Evolutionary conservation across 768 basidiomycete genomes (phyloP), one percentile per base, ranked within the genome.

Genomic region (Trametes maxima): DNA sequence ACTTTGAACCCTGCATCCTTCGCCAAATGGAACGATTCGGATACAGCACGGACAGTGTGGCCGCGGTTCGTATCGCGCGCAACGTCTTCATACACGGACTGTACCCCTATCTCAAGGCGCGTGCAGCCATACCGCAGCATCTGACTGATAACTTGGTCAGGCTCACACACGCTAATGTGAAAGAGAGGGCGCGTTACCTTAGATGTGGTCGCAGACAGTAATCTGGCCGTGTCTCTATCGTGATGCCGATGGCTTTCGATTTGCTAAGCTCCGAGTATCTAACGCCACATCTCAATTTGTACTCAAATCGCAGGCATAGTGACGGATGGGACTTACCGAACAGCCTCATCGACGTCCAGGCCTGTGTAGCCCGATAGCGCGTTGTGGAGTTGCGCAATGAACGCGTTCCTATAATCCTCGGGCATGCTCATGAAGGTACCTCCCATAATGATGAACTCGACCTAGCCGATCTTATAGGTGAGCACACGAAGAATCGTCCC

Each of bases 401-500:
- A 99, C 65, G 91, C 88, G 62, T 85, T 87, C 62, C 97, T 85
- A 73, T 99, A 98, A 46, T 94, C 92, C 73, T 98, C 95, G 39
- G 95, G 92, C 90, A 98, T 96, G 71, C 95, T 98, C 95, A 99
- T 98, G 75, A 99, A 99, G 12, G 97, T 99, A 46, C 97, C 97
- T 22, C 97, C 97, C 97, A 98, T 98, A 63, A 96, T 82, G 65
- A 97, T 98, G 67, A 88, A 90, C 68, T 93, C 92, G 33, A 94
- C 89, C 91, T 92, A 54, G 37, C 45, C 12, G 37, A 40, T 37
- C n/a, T 22, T 25, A n/a, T 40, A 39, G 51, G 47, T 28, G 13
- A 54, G 28, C 17, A 13, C 12, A 14, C 22, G n/a, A 40, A 46
- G 40, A 28, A 19, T 33, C 3, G 19, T n/a, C 45, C 43, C 5